Evolutionary conservation across 2,329 filamentous ascomycete genomes (phyloP), one percentile per base, ranked within the genome.

Genomic region (Chrysosporium keratinophilum): DNA sequence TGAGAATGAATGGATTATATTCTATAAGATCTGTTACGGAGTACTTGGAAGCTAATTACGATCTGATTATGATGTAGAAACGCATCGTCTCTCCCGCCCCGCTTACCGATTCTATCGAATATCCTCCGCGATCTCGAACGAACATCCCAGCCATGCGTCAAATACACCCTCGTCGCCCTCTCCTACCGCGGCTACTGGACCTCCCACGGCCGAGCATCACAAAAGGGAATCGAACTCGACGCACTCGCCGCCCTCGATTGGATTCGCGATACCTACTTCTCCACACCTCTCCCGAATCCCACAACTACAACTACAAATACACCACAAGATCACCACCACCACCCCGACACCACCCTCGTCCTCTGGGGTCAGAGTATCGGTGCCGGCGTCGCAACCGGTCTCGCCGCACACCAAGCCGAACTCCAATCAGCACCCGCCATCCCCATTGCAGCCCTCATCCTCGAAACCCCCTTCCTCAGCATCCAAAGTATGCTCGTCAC

Each of bases 161-260:
- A 39, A 39, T 54, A 57, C 20, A 57, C 69, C 1, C 56, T 79
- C 2, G 67, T 75, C 1, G 75, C 74, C 3, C 61, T 79, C 5
- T 79, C 77, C 5, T 80, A 88, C 64, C 80, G 85, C 42, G 85
- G 86, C 10, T 91, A 84, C 65, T 91, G 87, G 87, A 88, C 76
- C 10, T 90, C 85, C 1, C 76, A 79, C 33, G 87, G 88, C 15
- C 76, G 82, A 3, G 80, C 86, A 6, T 84, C 81, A 2, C 85
- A 90, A 63, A 70, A 68, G 37, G 87, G 86, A 1, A 84, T 91
- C 58, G 78, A 85, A 60, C 69, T 76, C 15, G 87, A 91, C 65
- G 78, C 83, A 1, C 73, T 78, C 54, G 84, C 85, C 0, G 78
- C 83, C 6, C 64, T 87, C 19, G 61, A 71, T 9, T 88, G 84